Evolutionary conservation across 1,284 basidiomycete species (phyloP), one percentile per base, ranked within the genome.

Genomic region (Ceraceosorus guamensis): DNA sequence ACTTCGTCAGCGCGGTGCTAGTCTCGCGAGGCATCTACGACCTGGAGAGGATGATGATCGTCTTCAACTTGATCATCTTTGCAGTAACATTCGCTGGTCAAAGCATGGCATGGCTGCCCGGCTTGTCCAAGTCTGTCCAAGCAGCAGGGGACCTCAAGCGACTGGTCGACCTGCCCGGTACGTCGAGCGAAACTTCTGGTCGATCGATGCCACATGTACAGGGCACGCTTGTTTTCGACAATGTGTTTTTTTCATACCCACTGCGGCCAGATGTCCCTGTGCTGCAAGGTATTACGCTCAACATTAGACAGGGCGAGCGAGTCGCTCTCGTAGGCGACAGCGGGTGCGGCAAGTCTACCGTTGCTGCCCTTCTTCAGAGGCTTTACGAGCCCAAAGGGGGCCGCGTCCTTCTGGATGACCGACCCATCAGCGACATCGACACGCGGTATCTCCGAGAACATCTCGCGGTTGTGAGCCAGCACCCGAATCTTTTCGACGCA

Each of bases 41-140:
- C 13, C 95, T 93, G 76, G 80, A 86, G 61, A 83, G 86, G 62
- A 89, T 96, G 87, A 83, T 95, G 47, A 83, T 91, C 77, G 87
- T 89, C 30, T 84, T 95, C 73, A 87, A 92, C 61, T 81, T 97
- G 57, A 87, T 97, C 56, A 85, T 97, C 41, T 97, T 97, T 79
- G 86, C 88, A 0, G 85, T 97, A 59, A 89, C 89, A 2, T 93
- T 95, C 63, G 89, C 89, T 1, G 85, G 86, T 30, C 88, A 91
- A 75, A 82, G 91, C 64, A 85, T 96, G 82, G 82, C 84, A 32
- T 92, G 91, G 78, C 48, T 76, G 31, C 73, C 74, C 0, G 63
- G 61, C 5, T 53, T 71, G 3, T 57, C 60, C 35, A 73, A 72
- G 58, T 53, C 61, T 11, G 51, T 68, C 32, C 59, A 66, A 39